phyloP scores from a whole-genome alignment of 805 yeast species.

The Ogataea polymorpha region DNA sequence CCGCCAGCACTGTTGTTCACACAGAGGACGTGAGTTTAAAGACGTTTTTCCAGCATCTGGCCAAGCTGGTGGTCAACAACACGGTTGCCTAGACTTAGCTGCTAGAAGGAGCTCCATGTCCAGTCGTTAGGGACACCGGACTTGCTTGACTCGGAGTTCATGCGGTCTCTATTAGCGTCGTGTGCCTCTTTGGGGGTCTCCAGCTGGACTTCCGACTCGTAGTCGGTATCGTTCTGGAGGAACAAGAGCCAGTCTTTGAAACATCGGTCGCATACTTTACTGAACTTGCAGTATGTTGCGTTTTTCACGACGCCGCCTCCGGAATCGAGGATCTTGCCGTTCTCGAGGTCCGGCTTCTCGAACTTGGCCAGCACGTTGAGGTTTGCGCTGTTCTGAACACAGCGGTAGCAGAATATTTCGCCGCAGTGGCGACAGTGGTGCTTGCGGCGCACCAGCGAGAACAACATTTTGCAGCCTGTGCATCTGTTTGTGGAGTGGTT shows the following conservation, averaged over 20 bases:
- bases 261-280: slow-evolving; percentile 30
- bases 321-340: not conserved
- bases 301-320: slow-evolving; percentile 3
- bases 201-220: slow-evolving; percentile 20
- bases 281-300: slow-evolving; percentile 24
- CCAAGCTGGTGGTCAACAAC: slow-evolving; percentile 74
- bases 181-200: slow-evolving; percentile 4
- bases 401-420: slow-evolving; percentile 39
- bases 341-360: slow-evolving; percentile 25
- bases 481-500: slow-evolving; percentile 40
- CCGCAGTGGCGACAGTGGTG: slow-evolving; percentile 57
- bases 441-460: slow-evolving; percentile 33
- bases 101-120: slow-evolving; percentile 52
- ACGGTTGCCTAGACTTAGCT: slow-evolving; percentile 15
- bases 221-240: slow-evolving; percentile 24
- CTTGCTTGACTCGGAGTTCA: slow-evolving; percentile 35
- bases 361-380: slow-evolving; percentile 35
- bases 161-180: slow-evolving; percentile 17
- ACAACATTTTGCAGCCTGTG: slow-evolving; percentile 26
- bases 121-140: slow-evolving; percentile 41
- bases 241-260: slow-evolving; percentile 26
- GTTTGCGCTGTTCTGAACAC: slow-evolving; percentile 30
- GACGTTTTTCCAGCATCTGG: slow-evolving; percentile 92
- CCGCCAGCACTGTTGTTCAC: slow-evolving; percentile 70
- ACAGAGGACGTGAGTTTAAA: slow-evolving; percentile 96